Percentiles rank a stretch among this genome's conserved stretches.
Conservation (phyloP, 352 stramenopile genomes). For the Pythium sukuiense region DNA sequence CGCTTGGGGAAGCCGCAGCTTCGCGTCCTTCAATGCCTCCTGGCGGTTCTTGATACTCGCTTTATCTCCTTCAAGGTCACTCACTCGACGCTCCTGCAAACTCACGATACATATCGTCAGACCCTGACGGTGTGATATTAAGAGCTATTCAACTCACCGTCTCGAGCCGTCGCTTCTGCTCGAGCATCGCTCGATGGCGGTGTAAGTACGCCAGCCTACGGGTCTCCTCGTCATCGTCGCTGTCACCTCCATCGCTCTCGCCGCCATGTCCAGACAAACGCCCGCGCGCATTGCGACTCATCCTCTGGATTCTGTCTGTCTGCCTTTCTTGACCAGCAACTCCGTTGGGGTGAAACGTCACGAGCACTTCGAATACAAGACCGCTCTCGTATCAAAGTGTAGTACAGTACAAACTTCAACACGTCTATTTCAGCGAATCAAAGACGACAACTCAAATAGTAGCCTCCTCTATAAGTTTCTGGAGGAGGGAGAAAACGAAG, state of each 20-base stretch:
- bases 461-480: conserved; percentile 3
- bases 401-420: conserved; percentile 14
- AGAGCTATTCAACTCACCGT: conserved; percentile 32
- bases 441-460: not conserved
- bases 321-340: not conserved
- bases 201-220: conserved; percentile 43
- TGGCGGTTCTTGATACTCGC: conserved; percentile 16
- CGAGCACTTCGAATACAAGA: not conserved
- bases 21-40: not conserved
- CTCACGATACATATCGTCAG: not conserved
- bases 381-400: not conserved
- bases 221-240: conserved; percentile 41
- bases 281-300: not conserved
- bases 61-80: conserved; percentile 21
- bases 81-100: conserved; percentile 20
- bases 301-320: not conserved
- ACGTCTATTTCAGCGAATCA: conserved; percentile 14
- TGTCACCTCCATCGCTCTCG: conserved; percentile 15
- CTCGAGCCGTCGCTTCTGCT: conserved; percentile 58
- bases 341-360: conserved; percentile 8
- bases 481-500: conserved; percentile 7
- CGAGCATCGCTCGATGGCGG: conserved; percentile 43
- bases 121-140: too few relatives aligned
- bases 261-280: not conserved
- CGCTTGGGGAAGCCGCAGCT: not conserved